Conservation (phyloP, 2,329 filamentous ascomycete species). For the Chaetomium sp. region DNA sequence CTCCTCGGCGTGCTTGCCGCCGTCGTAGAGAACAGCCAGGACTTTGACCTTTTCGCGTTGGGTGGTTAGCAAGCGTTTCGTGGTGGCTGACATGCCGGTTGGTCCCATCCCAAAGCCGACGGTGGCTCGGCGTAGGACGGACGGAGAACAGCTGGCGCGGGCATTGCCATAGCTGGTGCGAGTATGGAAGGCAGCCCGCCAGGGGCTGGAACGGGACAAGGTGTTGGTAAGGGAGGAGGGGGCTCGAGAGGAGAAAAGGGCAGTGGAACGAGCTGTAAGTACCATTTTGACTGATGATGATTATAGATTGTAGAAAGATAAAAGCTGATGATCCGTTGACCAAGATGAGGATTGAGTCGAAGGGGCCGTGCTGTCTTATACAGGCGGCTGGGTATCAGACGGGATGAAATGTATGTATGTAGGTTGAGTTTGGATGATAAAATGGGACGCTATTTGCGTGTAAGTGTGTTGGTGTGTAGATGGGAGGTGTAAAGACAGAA, state of each 20-base stretch:
- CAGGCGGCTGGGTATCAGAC: too few species aligned
- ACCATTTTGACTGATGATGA: conserved; percentile 21
- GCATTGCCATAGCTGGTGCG: too few species aligned
- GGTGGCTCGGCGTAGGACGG: too few species aligned
- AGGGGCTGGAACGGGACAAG: conserved; percentile 4
- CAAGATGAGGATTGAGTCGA: too few species aligned
- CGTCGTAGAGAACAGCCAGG: conserved; percentile 89
- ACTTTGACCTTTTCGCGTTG: conserved; percentile 75
- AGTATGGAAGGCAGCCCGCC: conserved; percentile 6
- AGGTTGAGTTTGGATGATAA: too few species aligned
- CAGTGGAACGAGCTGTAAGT: conserved; percentile 14
- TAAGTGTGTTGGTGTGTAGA: background rate
- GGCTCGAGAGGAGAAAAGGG: conserved; percentile 12
- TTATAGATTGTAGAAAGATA: background rate
- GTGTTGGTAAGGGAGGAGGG: conserved; percentile 1
- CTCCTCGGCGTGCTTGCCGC: conserved; percentile 78
- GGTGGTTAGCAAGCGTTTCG: conserved; percentile 47
- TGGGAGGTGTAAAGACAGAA: background rate
- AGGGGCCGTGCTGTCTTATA: too few species aligned
- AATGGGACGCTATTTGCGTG: too few species aligned
- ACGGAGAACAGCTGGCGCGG: too few species aligned
- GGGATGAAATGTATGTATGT: too few species aligned
- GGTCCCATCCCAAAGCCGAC: background rate
- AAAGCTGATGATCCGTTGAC: too few species aligned
- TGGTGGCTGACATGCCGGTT: background rate